phyloP scores from a whole-genome alignment of 2,329 filamentous ascomycete genomes.

The Colletotrichum spaethianum region DNA sequence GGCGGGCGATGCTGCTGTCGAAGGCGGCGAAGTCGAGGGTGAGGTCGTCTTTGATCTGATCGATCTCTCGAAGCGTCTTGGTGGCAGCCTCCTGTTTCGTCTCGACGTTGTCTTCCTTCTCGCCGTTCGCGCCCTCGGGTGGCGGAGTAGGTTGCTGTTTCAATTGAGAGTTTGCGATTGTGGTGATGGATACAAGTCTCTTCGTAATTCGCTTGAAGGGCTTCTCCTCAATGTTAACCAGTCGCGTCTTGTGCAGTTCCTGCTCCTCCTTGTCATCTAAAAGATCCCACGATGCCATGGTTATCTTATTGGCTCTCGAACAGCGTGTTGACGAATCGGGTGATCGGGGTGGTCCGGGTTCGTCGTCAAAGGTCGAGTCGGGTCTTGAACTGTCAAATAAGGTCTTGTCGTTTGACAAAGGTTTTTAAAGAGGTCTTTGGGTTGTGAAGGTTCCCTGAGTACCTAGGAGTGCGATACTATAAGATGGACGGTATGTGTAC shows the following conservation, averaged over 20 bases:
- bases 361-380: neutral
- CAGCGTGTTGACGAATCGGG: neutral
- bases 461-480: no score
- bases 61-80: constrained; percentile 67
- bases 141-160: constrained; percentile 76
- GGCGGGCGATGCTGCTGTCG: constrained; percentile 86
- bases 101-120: constrained; percentile 47
- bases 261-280: constrained; percentile 84
- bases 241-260: constrained; percentile 87
- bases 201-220: constrained; percentile 92
- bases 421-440: neutral
- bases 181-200: constrained; percentile 79
- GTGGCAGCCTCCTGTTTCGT: constrained; percentile 46
- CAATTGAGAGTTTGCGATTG: constrained; percentile 69
- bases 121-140: constrained; percentile 62
- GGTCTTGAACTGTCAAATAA: neutral
- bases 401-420: neutral
- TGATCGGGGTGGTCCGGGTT: neutral
- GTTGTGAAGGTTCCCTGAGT: neutral
- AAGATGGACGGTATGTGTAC: no score
- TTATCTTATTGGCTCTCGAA: constrained; percentile 17
- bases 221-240: constrained; percentile 92
- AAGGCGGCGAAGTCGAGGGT: constrained; percentile 91
- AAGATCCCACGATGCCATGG: constrained; percentile 71
- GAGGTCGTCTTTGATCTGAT: constrained; percentile 85